These are phyloP conservation scores for Physcia stellaris DNA, from an alignment of 495 filamentous ascomycete genomes.

Conservation along the genomic window DNA sequence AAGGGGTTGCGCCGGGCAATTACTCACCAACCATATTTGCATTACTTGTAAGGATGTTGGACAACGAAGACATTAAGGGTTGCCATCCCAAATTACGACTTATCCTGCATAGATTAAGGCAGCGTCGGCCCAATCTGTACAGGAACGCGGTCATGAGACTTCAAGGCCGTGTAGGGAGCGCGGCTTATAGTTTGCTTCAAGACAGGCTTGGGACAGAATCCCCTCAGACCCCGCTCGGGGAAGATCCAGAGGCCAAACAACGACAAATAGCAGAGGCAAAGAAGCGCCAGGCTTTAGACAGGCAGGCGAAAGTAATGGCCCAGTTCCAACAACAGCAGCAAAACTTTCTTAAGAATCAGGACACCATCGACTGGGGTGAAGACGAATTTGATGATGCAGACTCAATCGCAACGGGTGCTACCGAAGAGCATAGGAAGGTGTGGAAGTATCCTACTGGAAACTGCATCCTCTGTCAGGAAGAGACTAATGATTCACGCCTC, in stretches of 20 bases:
- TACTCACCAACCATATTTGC: slow-evolving; percentile 53
- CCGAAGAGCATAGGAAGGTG: slow-evolving; percentile 52
- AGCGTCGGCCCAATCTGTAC: slow-evolving; percentile 61
- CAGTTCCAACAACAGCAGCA: slow-evolving; percentile 96
- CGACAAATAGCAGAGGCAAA: slow-evolving; percentile 62
- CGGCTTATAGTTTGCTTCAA: slow-evolving; percentile 23
- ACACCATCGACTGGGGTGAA: slow-evolving; percentile 72
- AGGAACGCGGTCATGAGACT: slow-evolving; percentile 31
- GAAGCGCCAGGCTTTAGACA: slow-evolving; percentile 75
- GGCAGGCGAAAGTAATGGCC: slow-evolving; percentile 88
- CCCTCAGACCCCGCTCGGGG: slow-evolving; percentile 31
- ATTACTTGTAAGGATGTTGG: slow-evolving; percentile 58
- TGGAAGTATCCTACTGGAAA: slow-evolving; percentile 93
- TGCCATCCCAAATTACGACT: slow-evolving; percentile 76
- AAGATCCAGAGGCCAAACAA: slow-evolving; percentile 24
- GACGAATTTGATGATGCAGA: slow-evolving; percentile 56
- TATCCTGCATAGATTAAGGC: slow-evolving; percentile 75
- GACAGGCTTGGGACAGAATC: slow-evolving; percentile 44
- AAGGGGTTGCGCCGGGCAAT: slow-evolving; percentile 37
- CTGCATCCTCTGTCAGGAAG: slow-evolving; percentile 93
- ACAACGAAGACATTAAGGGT: slow-evolving; percentile 57
- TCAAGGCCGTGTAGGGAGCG: too few relatives aligned
- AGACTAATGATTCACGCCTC: slow-evolving; percentile 74
- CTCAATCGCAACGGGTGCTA: slow-evolving; percentile 35
- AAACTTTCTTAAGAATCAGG: slow-evolving; percentile 77